phyloP scores from a whole-genome alignment of 2,329 filamentous ascomycete genomes.

The Fonsecaea pugnacius region DNA sequence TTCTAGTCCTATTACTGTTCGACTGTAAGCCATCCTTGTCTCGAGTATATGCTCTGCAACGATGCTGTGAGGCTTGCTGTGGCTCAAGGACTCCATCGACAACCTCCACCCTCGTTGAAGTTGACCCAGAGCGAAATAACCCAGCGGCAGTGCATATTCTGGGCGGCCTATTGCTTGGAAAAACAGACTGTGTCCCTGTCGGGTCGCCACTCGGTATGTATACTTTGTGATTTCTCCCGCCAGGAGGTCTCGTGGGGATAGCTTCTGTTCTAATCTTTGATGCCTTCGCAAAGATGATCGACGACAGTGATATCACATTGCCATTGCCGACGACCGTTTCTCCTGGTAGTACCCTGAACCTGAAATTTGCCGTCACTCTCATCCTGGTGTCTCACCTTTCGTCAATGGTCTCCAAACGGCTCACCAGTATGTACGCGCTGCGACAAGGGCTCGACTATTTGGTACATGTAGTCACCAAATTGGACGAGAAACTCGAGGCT shows the following conservation, averaged over 20 bases:
- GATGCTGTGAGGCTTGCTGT: conserved; percentile 19
- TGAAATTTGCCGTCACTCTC: conserved; percentile 9
- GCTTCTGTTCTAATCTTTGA: too few species aligned
- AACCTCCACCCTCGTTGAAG: conserved; percentile 12
- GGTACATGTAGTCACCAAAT: not conserved
- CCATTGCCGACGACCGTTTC: not conserved
- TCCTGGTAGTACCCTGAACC: not conserved
- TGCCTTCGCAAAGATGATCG: conserved; percentile 3
- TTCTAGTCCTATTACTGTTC: conserved; percentile 17
- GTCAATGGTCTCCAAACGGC: conserved; percentile 14
- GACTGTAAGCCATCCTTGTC: conserved; percentile 6
- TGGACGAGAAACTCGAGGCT: conserved; percentile 11
- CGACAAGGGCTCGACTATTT: conserved; percentile 9
- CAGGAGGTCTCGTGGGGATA: too few species aligned
- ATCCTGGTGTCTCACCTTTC: conserved; percentile 14
- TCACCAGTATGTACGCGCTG: conserved; percentile 11
- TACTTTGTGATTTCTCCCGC: too few species aligned
- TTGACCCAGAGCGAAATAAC: conserved; percentile 7
- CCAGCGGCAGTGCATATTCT: conserved; percentile 20
- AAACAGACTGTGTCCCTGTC: conserved; percentile 20
- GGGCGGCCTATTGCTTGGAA: conserved; percentile 21
- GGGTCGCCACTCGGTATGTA: conserved; percentile 21
- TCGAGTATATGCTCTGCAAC: conserved; percentile 18
- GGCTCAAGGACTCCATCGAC: conserved; percentile 23
- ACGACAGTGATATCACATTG: conserved; percentile 15